Conservation (phyloP, 2,329 filamentous ascomycete species). For the Lomentospora prolificans region DNA sequence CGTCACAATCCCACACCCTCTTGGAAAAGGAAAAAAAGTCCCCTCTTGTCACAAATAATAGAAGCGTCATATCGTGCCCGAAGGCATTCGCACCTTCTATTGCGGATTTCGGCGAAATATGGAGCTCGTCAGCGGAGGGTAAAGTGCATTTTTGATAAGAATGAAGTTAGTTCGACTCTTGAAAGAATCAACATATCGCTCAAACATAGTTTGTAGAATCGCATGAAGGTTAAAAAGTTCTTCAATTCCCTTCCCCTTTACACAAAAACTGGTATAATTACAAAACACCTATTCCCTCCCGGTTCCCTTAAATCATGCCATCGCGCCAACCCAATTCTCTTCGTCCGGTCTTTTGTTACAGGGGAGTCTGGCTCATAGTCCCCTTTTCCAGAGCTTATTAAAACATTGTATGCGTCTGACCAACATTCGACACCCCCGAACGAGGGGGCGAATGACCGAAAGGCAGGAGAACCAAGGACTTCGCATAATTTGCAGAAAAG, state of each 20-base stretch:
- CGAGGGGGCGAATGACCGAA: neutral
- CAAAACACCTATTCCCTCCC: conserved; percentile 1
- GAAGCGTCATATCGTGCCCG: too few species aligned
- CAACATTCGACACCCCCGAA: neutral
- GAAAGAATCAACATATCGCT: too few species aligned
- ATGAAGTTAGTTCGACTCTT: too few species aligned
- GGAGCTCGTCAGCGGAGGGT: neutral
- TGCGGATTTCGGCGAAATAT: too few species aligned
- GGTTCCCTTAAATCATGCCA: neutral
- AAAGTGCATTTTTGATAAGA: too few species aligned
- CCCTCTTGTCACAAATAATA: neutral
- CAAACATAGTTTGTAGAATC: neutral
- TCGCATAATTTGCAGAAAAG: neutral
- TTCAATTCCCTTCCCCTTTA: neutral
- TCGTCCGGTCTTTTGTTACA: neutral
- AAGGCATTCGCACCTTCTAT: too few species aligned
- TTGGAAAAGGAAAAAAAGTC: too few species aligned
- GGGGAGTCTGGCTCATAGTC: neutral
- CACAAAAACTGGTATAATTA: conserved; percentile 8
- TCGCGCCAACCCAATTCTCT: neutral
- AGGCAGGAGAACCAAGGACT: neutral
- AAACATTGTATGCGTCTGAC: neutral
- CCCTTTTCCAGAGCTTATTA: neutral
- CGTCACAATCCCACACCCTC: neutral
- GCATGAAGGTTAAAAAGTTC: neutral